Base-by-base conservation (phyloP, 169 alveolate species). In the Eimeria acervulina region DNA sequence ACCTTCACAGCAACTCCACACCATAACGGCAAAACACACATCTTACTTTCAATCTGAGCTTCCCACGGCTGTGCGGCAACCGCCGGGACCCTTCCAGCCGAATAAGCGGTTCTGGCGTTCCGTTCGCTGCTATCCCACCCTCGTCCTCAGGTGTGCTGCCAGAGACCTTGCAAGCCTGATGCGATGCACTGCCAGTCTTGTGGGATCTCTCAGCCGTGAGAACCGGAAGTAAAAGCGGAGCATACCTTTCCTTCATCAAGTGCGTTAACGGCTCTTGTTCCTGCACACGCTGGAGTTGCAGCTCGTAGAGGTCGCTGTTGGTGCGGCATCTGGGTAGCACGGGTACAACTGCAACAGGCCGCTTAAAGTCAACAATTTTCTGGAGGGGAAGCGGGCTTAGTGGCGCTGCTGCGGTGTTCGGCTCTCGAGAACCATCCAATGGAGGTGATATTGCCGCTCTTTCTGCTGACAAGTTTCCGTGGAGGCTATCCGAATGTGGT, bases 61-160 rank as follows among this genome's bases (percentile, higher is more conserved):
- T 83, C 91, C 91, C 91, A 55, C 6, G 68, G 91, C 47, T 52
- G 91, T 52, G 91, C 74, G 36, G 91, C 47, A 47, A 52, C 91
- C 42, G n/a, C 42, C 17, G 91, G 52, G 47, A 51, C 55, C 33
- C 42, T 83, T 3, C 31, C 17, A 21, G 91, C 28, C 76, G 68
- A 47, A 51, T 5, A 28, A 13, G 91, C 91, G 31, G 91, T 7
- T 36, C 91, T 51, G 68, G 36, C 15, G 76, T 78, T 28, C 63
- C 40, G 44, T 2, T 59, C 52, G 76, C 76, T 31, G 15, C 36
- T 19, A 21, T 13, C 36, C 74, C 91, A 52, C 52, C 91, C 33
- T 21, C 33, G 0, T 31, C 76, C 28, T 83, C 38, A 19, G 47
- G n/a, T 31, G 1, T 59, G 76, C 33, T 83, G 36, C 52, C 74